Base-by-base conservation (phyloP, 169 alveolate species). In the Eimeria praecox region DNA sequence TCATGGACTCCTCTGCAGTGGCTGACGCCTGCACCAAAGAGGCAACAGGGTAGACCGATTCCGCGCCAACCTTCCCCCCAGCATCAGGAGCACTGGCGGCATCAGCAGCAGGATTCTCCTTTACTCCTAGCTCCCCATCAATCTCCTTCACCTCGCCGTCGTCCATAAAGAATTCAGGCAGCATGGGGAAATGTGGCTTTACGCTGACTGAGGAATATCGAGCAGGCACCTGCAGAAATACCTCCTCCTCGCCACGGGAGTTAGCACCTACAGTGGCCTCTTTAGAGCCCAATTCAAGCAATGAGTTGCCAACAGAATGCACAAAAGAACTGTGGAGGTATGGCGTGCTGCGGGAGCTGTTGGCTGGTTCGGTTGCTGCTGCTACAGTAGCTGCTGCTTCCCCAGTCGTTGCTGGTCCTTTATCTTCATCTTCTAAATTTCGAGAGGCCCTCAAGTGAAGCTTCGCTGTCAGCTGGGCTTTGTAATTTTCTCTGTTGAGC, bases 1-100 rank as follows among this genome's bases (percentile, higher is more conserved):
- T 27, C 24, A 71, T 30, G 20, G 52, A 16, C 24, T 27, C 92
- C 20, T 27, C 78, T 33, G 92, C 54, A 30, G 52, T 30, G 2
- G 92, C 59, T 20, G 92, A 54, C 27, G 92, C 73, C 27, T 85
- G 52, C 46, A 85, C 92, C 62, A 85, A 85, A 35, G 92, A 85
- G 33, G 92, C 77, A 20, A 56, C 75, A 56, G 92, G 30, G 22
- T 14, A 8, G n/a, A 22, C 59, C 35, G 27, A 9, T 14, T 20
- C 49, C 69, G 24, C 10, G 66, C 66, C 24, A 35, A 16, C 10
- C 33, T 6, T 20, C 14, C 33, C 85, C 38, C 35, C 54, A 38
- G 42, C 27, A 27, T 40, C 90, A 80, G 69, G 42, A 80, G 30
- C 69, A 3, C 71, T 9, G 18, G 56, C 56, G 27, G 86, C 59